Percentiles rank a stretch among this genome's conserved stretches.
Conservation (phyloP, 345 rosid genomes). For the Raphanus sativus region DNA sequence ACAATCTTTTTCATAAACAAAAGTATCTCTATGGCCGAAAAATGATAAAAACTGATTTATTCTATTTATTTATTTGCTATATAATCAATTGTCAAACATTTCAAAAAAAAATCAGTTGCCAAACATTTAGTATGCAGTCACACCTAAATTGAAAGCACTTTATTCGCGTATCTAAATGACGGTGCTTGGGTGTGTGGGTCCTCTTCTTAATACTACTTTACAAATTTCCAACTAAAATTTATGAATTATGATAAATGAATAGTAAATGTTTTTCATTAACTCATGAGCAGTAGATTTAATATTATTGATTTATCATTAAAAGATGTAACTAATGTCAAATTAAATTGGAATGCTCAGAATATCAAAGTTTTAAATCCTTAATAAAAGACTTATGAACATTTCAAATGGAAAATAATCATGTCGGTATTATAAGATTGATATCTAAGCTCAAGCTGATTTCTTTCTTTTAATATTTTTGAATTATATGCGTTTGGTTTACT, state of each 20-base stretch:
- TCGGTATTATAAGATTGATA: not conserved
- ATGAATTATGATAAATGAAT: conserved; percentile 16
- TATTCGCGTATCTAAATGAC: conserved; percentile 22
- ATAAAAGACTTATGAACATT: not conserved
- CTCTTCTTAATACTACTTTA: not conserved
- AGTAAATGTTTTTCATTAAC: conserved; percentile 13
- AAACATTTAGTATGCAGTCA: not conserved
- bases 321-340: not conserved
- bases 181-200: conserved; percentile 16
- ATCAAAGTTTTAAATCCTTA: not conserved
- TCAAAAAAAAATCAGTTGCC: not conserved
- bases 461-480: not conserved
- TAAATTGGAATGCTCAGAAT: not conserved
- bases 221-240: conserved; percentile 9
- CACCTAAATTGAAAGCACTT: conserved; percentile 1
- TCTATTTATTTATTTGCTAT: too few relatives aligned
- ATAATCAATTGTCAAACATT: not conserved
- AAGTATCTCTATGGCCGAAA: not conserved
- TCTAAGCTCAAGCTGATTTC: not conserved
- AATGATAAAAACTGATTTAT: not conserved
- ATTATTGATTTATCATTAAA: not conserved
- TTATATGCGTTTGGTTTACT: not conserved
- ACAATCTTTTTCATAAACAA: not conserved
- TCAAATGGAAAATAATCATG: not conserved
- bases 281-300: not conserved